phyloP scores from a whole-genome alignment of 768 basidiomycete genomes.

The Pleurotus platypus region DNA sequence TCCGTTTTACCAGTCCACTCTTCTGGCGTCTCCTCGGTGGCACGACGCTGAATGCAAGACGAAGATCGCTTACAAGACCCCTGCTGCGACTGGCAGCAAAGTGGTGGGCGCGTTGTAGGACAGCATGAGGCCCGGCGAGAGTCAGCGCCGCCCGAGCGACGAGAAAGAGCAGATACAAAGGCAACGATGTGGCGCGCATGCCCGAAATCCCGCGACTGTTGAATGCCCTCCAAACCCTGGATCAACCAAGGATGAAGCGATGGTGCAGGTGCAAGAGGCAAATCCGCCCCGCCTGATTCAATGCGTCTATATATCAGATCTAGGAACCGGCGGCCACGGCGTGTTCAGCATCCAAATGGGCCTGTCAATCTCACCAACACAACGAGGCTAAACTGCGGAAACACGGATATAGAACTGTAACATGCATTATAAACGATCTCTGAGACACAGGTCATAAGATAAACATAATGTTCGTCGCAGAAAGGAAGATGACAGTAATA shows the following conservation, averaged over 20 bases:
- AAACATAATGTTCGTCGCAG: no score
- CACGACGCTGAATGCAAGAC: slow-evolving; percentile 56
- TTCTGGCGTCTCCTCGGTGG: slow-evolving; percentile 37
- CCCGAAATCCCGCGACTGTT: slow-evolving; percentile 6
- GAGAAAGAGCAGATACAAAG: slow-evolving; percentile 32
- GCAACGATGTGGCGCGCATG: slow-evolving; percentile 15
- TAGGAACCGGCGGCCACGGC: no score
- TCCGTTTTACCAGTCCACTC: slow-evolving; percentile 13
- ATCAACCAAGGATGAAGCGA: slow-evolving; percentile 12
- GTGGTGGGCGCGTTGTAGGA: slow-evolving; percentile 45
- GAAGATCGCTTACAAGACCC: slow-evolving; percentile 64
- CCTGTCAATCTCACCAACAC: no score
- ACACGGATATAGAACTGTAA: no score
- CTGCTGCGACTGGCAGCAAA: slow-evolving; percentile 56
- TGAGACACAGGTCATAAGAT: no score
- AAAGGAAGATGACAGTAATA: no score
- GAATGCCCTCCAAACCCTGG: neutral
- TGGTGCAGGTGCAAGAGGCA: no score
- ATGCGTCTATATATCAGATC: no score
- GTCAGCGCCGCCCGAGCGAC: slow-evolving; percentile 24
- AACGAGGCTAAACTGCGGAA: no score
- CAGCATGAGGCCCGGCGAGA: slow-evolving; percentile 33
- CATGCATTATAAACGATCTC: no score
- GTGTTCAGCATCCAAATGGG: no score
- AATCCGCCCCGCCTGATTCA: no score